Percentiles rank a stretch among this genome's conserved stretches.
Conservation (phyloP, 2,329 filamentous ascomycete species). For the Purpureocillium lavendulum region DNA sequence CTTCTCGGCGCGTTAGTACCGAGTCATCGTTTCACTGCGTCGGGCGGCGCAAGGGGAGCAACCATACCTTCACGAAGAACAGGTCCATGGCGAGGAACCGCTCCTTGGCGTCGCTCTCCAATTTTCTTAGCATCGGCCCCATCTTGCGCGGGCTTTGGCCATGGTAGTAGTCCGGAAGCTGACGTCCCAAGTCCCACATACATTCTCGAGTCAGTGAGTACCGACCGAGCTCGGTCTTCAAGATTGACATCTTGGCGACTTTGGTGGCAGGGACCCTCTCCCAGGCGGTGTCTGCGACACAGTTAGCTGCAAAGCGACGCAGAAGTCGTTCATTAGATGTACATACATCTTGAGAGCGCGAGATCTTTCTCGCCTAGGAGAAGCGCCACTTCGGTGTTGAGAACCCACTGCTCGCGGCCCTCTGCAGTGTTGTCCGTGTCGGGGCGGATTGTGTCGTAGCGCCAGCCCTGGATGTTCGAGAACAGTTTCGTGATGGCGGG, state of each 20-base stretch:
- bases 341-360: constrained; percentile 47
- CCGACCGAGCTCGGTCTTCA: constrained; percentile 47
- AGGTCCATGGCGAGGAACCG: constrained; percentile 50
- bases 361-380: constrained; percentile 58
- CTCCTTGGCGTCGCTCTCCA: constrained; percentile 39
- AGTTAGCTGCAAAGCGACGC: constrained; percentile 11
- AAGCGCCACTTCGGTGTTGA: constrained; percentile 56
- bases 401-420: constrained; percentile 58
- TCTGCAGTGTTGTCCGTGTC: constrained; percentile 42
- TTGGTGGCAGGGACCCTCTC: constrained; percentile 42
- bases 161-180: constrained; percentile 45
- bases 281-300: constrained; percentile 47
- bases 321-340: too few relatives aligned
- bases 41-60: not conserved
- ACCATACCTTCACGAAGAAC: constrained; percentile 57
- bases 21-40: not conserved
- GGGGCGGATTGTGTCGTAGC: constrained; percentile 54
- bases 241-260: constrained; percentile 50
- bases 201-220: constrained; percentile 45
- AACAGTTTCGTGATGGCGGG: constrained; percentile 45
- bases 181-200: constrained; percentile 43
- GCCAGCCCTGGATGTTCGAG: constrained; percentile 48
- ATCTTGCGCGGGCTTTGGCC: constrained; percentile 34
- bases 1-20: too few relatives aligned
- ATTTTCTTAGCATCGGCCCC: constrained; percentile 25